These are phyloP conservation scores for Trypanosoma congolense DNA, from an alignment of 208 protist species.

Conservation along the genomic window DNA sequence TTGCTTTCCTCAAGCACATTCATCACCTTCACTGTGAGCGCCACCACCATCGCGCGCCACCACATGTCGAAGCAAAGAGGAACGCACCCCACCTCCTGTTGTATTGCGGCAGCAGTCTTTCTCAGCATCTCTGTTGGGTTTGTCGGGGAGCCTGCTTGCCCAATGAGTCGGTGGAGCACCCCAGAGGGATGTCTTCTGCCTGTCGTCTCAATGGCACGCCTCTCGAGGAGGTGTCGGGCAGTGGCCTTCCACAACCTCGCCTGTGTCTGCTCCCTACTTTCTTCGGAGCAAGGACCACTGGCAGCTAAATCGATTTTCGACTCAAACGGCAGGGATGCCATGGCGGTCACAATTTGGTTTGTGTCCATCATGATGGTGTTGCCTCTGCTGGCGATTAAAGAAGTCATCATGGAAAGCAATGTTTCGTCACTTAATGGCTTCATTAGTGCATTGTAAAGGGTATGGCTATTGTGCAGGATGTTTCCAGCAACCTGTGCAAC, in stretches of 20 bases:
- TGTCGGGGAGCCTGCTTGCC: constrained; percentile 23
- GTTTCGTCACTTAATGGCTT: constrained; percentile 55
- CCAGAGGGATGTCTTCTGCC: constrained; percentile 26
- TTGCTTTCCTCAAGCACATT: constrained; percentile 74
- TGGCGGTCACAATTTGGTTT: constrained; percentile 63
- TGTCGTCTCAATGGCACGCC: constrained; percentile 54
- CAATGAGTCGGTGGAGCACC: constrained; percentile 23
- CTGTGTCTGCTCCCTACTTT: not conserved
- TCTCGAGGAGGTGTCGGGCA: constrained; percentile 33
- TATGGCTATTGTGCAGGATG: constrained; percentile 55
- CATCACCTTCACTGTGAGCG: constrained; percentile 71
- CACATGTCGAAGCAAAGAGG: constrained; percentile 84
- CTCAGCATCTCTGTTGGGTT: constrained; percentile 43
- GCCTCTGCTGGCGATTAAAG: constrained; percentile 32
- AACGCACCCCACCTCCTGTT: constrained; percentile 27
- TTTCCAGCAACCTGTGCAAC: constrained; percentile 60
- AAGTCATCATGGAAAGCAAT: constrained; percentile 47
- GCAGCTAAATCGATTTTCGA: not conserved
- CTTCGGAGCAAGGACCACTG: not conserved
- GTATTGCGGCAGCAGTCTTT: constrained; percentile 34
- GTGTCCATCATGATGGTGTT: constrained; percentile 67
- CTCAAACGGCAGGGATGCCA: constrained; percentile 23
- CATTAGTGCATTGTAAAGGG: constrained; percentile 68
- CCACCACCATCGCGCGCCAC: constrained; percentile 82
- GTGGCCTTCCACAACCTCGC: constrained; percentile 8